Conservation (phyloP, 345 rosid species). For the Angophora floribunda region DNA sequence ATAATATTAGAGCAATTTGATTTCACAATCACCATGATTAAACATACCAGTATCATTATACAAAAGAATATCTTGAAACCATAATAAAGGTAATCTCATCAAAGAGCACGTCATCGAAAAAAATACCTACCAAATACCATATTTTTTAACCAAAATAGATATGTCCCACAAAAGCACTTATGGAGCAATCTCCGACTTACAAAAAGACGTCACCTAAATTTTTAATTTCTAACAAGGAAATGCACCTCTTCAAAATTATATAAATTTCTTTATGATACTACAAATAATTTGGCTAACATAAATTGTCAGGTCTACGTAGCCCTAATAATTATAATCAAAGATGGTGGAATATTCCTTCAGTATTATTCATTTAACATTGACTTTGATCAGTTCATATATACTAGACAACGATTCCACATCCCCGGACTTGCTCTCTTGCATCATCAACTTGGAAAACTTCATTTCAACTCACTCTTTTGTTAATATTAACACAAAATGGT, state of each 20-base stretch:
- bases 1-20: not conserved
- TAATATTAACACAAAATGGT: not conserved
- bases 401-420: not conserved
- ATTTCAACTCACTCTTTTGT: not conserved
- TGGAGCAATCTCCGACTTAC: not conserved
- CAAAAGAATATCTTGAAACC: not conserved
- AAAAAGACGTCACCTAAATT: not conserved
- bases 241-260: not conserved
- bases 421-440: not conserved
- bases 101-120: not conserved
- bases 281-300: not conserved
- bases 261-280: not conserved
- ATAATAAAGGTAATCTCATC: not conserved
- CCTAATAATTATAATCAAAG: not conserved
- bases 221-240: not conserved
- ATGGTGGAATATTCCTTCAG: not conserved
- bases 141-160: not conserved
- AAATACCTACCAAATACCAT: accelerated
- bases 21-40: not conserved
- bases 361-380: not conserved
- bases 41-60: not conserved
- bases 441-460: not conserved
- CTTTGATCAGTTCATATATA: not conserved
- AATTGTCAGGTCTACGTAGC: not conserved
- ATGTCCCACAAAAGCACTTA: not conserved